Evolutionary conservation across 352 stramenopile species (phyloP), one percentile per base, ranked within the genome.

Genomic region (Peronospora destructor): DNA sequence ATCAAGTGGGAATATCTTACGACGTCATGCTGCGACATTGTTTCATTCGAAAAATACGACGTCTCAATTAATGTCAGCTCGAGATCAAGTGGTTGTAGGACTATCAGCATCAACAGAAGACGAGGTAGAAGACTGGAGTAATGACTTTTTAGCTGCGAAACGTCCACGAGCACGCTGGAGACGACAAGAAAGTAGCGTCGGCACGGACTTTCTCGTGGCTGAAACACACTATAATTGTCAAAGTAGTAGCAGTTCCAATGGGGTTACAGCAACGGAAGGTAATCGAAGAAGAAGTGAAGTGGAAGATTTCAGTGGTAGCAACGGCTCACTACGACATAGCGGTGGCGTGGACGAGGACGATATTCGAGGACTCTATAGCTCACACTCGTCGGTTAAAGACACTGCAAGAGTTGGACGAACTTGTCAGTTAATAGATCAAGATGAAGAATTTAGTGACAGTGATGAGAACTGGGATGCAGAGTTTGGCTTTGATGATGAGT

Each of bases 91-190:
- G 17, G 80, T 91, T 10, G 76, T 87, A 6, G 80, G 80, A 6
- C 77, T 91, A 46, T 60, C 77, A 1, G 76, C 80, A 0, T 79
- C 76, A 9, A 59, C 55, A 13, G 76, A 84, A 21, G 80, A 87
- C 45, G 80, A 75, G 25, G 59, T 91, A 1, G 80, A 91, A 52
- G 80, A 91, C 64, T 91, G 80, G 80, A 87, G 64, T 53, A 66
- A 63, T 17, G 80, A 91, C 39, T 82, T 82, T 35, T 33, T 76
- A 14, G 46, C 60, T 1, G 14, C 8, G 8, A 36, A 38, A 32
- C 52, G 19, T 16, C 29, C 28, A 9, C 25, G 39, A 1, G 16
- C 49, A 13, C 53, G 71, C 5, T 79, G 71, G 68, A 41, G 69
- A 16, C 63, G 64, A 2, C 61, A 73, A 26, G 66, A 79, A 19